Base-by-base conservation (phyloP, 805 yeast genomes). In the Debaryomyces hansenii region DNA sequence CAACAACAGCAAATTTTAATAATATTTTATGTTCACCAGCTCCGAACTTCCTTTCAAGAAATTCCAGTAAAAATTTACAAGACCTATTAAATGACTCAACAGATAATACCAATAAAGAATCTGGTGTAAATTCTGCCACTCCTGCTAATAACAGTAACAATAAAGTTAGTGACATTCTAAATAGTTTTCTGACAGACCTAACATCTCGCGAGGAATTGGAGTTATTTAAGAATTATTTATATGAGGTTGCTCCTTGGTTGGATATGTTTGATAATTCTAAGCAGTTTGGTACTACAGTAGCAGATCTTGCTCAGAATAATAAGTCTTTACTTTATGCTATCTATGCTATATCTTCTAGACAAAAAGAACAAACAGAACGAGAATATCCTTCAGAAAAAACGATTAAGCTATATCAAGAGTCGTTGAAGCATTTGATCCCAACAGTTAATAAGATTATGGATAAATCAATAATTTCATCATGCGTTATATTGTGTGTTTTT, bases 401-500 rank as follows among this genome's bases (percentile, higher is more conserved):
- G 9, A 54, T 58, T 16, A 52, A 52, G 0, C 51, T 69, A n/a
- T 69, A 69, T 44, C 67, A 69, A 33, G 61, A 59, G 32, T 55
- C 73, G 0, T 49, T 72, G 37, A 63, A 56, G 33, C 62, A 63
- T 44, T 46, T 58, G 20, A 67, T 71, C 5, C 66, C 74, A 16
- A 58, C 65, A 4, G 63, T 72, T 31, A 70, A 66, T 49, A 45
- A 48, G 40, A 47, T 57, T 1, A 55, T 65, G 5, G 62, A 55
- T 40, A 52, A 61, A 24, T 56, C 59, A 15, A 59, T 63, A 11
- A 60, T 71, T 14, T 54, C 69, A 10, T 60, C 77, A 1, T 71
- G 78, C 55, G 67, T 74, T 2, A 49, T 75, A 28, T 57, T 76
- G 6, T 66, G 75, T 54, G 70, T 68, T 14, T 66, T 74, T 48